These are phyloP conservation scores for Starmerella geochares DNA, from an alignment of 805 yeast species.

Conservation along the genomic window DNA sequence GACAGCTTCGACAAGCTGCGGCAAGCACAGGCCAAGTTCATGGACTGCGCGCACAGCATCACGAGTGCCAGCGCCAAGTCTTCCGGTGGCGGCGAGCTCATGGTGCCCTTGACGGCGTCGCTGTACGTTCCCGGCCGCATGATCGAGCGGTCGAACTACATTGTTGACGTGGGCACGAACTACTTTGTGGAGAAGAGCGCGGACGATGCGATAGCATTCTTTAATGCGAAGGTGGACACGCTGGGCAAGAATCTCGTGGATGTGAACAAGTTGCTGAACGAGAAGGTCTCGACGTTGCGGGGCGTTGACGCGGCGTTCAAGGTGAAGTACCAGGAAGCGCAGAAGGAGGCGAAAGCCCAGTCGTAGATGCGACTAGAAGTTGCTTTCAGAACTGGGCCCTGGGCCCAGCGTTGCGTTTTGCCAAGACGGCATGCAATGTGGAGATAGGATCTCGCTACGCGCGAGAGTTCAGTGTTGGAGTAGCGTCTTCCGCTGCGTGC, in stretches of 20 bases:
- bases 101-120: constrained; percentile 83
- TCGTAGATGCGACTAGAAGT: too few relatives aligned
- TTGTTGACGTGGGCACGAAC: constrained; percentile 95
- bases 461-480: too few relatives aligned
- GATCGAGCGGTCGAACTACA: constrained; percentile 51
- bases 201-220: constrained; percentile 58
- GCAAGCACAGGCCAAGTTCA: constrained; percentile 70
- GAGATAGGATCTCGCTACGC: too few relatives aligned
- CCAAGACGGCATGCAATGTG: too few relatives aligned
- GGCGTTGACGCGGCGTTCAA: constrained; percentile 41
- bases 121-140: constrained; percentile 81
- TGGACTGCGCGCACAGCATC: constrained; percentile 68
- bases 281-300: constrained; percentile 56
- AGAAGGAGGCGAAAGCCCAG: constrained; percentile 13
- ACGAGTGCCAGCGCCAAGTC: constrained; percentile 39
- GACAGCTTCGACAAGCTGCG: constrained; percentile 74
- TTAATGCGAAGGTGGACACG: constrained; percentile 61
- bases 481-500: too few relatives aligned
- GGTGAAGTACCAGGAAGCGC: constrained; percentile 17
- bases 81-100: constrained; percentile 42
- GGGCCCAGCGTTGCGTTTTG: too few relatives aligned
- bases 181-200: constrained; percentile 76
- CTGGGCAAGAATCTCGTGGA: constrained; percentile 63
- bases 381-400: too few relatives aligned
- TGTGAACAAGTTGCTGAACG: constrained; percentile 62